Conservation (phyloP, 2,329 filamentous ascomycete genomes). For the Fusarium sp. region DNA sequence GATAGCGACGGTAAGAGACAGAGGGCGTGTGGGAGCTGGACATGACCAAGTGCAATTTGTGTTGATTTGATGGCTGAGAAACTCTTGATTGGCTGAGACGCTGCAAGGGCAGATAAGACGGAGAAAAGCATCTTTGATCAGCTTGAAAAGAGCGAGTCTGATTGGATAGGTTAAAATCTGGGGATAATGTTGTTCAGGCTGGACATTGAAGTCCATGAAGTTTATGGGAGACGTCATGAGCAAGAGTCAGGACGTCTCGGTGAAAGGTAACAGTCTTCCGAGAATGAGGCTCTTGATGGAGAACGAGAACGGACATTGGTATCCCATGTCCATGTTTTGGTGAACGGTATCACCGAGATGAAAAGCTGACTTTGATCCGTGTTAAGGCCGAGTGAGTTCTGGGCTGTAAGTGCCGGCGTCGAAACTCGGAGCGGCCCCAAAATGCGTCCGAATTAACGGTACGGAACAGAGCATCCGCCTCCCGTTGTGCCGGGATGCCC, state of each 20-base stretch:
- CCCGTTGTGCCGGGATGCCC: constrained; percentile 36
- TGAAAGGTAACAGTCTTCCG: neutral
- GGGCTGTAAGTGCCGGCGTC: constrained; percentile 17
- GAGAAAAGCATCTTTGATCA: constrained; percentile 29
- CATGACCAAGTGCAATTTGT: constrained; percentile 46
- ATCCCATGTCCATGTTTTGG: neutral
- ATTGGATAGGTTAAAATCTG: constrained; percentile 36
- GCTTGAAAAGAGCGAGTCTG: constrained; percentile 24
- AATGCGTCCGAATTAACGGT: constrained; percentile 29
- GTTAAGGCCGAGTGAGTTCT: constrained; percentile 2
- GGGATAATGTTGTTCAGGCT: constrained; percentile 26
- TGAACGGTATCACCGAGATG: constrained; percentile 23
- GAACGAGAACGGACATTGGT: neutral
- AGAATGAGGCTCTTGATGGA: constrained; percentile 1
- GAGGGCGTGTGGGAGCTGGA: constrained; percentile 21
- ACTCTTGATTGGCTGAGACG: constrained; percentile 36
- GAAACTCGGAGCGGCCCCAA: constrained; percentile 14
- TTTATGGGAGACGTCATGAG: constrained; percentile 12
- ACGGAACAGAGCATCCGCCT: constrained; percentile 33
- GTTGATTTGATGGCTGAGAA: constrained; percentile 19
- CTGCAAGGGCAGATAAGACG: constrained; percentile 39
- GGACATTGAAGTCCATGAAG: constrained; percentile 17
- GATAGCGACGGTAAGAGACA: constrained; percentile 10
- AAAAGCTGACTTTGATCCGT: neutral
- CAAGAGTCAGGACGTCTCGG: neutral